Evolutionary conservation across 805 yeast species (phyloP), one percentile per base, ranked within the genome.

Genomic region (Cyberlindnera maclurae): DNA sequence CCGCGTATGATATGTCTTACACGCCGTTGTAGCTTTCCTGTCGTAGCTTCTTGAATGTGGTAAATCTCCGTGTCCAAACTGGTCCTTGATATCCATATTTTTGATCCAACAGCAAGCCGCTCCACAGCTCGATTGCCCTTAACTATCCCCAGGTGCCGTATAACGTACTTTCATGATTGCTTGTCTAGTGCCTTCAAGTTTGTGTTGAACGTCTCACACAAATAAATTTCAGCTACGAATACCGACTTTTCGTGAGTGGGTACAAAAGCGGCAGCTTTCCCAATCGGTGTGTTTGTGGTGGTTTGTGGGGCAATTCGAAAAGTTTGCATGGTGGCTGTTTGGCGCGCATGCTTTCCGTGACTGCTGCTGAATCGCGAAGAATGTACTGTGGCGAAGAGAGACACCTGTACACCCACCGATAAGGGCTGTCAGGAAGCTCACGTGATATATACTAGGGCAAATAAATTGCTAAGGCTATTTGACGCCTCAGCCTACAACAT

Each of bases 241-340:
- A 36, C 30, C 41, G 45, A 33, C 31, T 39, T 47, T 49, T 49
- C 51, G 43, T 41, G 53, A 38, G 53, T 49, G 50, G 53, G 47
- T 45, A 36, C 46, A 13, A 15, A 40, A 31, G 11, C 26, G 42
- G 53, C 4, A 27, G 27, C 18, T 32, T 45, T 26, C 53, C 41
- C 1, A 3, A 33, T 38, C 26, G n/a, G 43, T 41, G 12, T 7
- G 29, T 36, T 43, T 34, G 5, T 18, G 9, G 12, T 17, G n/a
- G 15, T 27, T 34, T 34, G 30, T 26, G 28, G 29, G 13, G 29
- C 29, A 11, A 15, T 24, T 20, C 36, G 15, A 26, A 15, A 15
- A 3, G 17, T 33, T 26, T 26, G 24, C 8, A 8, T 8, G 5
- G 5, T 20, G 24, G 24, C 24, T 20, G 24, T 8, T 8, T 20